phyloP scores from a whole-genome alignment of 495 filamentous ascomycete species.

The Aspergillus incahuasiensis region DNA sequence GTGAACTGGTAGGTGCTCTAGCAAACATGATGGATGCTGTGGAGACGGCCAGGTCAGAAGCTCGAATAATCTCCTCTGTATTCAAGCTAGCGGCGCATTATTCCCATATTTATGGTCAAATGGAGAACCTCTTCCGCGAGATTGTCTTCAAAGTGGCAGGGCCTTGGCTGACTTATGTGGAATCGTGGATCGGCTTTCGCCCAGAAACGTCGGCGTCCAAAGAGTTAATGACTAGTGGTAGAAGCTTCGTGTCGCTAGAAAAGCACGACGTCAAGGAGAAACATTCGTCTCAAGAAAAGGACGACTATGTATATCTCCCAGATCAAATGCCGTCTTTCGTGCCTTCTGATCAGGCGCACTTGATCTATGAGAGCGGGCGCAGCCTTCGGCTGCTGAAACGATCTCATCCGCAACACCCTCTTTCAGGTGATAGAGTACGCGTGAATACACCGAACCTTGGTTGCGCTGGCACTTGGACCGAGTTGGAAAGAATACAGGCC shows the following conservation, averaged over 20 bases:
- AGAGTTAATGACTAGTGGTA: conserved; percentile 41
- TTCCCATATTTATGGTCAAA: conserved; percentile 56
- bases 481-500: conserved; percentile 58
- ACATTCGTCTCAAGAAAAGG: conserved; percentile 49
- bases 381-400: conserved; percentile 68
- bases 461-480: conserved; percentile 74
- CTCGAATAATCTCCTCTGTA: conserved; percentile 62
- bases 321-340: conserved; percentile 64
- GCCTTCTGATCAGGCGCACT: conserved; percentile 55
- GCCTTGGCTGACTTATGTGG: conserved; percentile 67
- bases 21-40: conserved; percentile 53
- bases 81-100: conserved; percentile 59
- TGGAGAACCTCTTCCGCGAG: conserved; percentile 60
- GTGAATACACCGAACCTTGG: conserved; percentile 54
- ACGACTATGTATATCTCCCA: conserved; percentile 57
- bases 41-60: conserved; percentile 54
- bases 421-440: conserved; percentile 50
- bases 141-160: conserved; percentile 58
- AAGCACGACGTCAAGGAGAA: conserved; percentile 44
- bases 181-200: conserved; percentile 73
- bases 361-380: conserved; percentile 72
- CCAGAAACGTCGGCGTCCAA: conserved; percentile 44
- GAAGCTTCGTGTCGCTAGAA: conserved; percentile 58
- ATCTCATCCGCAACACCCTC: conserved; percentile 73
- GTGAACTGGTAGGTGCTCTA: conserved; percentile 59